Conservation (phyloP, 2,329 filamentous ascomycete species). For the Aspergillus candidus region DNA sequence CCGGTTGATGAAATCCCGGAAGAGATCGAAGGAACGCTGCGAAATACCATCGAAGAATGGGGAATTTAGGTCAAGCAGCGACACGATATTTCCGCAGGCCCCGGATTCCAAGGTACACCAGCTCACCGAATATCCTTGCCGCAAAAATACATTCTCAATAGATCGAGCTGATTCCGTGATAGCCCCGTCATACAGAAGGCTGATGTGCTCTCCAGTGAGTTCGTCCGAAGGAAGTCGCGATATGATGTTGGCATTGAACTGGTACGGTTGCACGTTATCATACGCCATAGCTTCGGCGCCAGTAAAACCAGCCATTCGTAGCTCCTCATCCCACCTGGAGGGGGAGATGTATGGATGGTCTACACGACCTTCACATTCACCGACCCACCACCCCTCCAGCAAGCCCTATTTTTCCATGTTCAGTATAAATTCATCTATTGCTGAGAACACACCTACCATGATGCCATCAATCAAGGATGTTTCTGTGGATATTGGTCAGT, state of each 20-base stretch:
- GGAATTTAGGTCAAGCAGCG: conserved; percentile 6
- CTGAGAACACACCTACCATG: too few species aligned
- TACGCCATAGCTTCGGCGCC: conserved; percentile 20
- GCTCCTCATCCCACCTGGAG: conserved; percentile 21
- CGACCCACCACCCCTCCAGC: conserved; percentile 28
- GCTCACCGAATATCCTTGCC: neutral
- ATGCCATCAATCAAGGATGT: too few species aligned
- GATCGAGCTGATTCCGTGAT: neutral
- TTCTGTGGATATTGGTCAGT: too few species aligned
- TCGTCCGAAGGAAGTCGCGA: neutral
- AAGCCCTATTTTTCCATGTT: conserved; percentile 9
- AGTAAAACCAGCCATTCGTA: conserved; percentile 27
- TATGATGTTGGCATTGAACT: conserved; percentile 3
- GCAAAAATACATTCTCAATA: too few species aligned
- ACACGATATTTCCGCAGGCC: neutral
- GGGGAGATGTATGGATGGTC: conserved; percentile 19
- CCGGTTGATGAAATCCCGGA: neutral
- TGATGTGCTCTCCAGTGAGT: neutral
- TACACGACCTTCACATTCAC: conserved; percentile 18
- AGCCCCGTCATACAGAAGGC: neutral
- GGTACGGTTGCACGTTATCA: conserved; percentile 11
- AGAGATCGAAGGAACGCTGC: neutral
- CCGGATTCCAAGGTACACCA: conserved; percentile 1
- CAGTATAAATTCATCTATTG: too few species aligned
- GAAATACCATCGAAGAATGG: conserved; percentile 7